Evolutionary conservation across 352 stramenopile genomes (phyloP), one percentile per base, ranked within the genome.

Genomic region (Pythium scleroteichum): DNA sequence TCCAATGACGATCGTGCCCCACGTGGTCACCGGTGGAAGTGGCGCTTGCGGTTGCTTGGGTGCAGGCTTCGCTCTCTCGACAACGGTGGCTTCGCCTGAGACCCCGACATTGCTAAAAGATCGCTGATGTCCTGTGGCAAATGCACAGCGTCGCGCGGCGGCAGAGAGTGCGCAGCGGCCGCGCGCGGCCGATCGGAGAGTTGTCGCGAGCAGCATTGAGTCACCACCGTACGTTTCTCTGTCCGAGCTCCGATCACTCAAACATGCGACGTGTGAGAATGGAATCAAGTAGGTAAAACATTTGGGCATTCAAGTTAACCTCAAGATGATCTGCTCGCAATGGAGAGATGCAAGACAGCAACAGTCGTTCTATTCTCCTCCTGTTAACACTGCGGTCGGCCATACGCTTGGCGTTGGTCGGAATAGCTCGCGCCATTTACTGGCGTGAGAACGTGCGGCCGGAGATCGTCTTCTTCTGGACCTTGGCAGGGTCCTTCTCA

Each of bases 381-480:
- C 17, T 60, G 24, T 16, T 48, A 20, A 16, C 10, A 29, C n/a
- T 26, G n/a, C 8, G 20, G 17, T 26, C 17, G 24, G 12, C 16
- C 16, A 20, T 42, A 3, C 27, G 14, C 6, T 20, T 10, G 26
- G 23, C 20, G 16, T 32, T 33, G 13, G 24, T 22, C 16, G 7
- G n/a, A 35, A 14, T 32, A 20, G n/a, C n/a, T n/a, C n/a, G n/a
- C n/a, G n/a, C 4, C 4, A n/a, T 39, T 57, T 82, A 91, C 61
- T 79, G 79, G 24, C 90, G 85, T 33, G 79, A 79, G 66, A 98
- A 98, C 22, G 88, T 96, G 75, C 91, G 87, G 19, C 92, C 92
- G 16, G 83, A 87, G 63, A 95, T 94, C 44, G 92, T 98, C 76
- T 98, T 98, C 77, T 97, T 98, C 49, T 67, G 69, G 33, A 79